Percentiles rank a stretch among this genome's conserved stretches.
Evolutionary conservation across 441 rosid genomes (phyloP).

Genomic region (Melastoma candidum): DNA sequence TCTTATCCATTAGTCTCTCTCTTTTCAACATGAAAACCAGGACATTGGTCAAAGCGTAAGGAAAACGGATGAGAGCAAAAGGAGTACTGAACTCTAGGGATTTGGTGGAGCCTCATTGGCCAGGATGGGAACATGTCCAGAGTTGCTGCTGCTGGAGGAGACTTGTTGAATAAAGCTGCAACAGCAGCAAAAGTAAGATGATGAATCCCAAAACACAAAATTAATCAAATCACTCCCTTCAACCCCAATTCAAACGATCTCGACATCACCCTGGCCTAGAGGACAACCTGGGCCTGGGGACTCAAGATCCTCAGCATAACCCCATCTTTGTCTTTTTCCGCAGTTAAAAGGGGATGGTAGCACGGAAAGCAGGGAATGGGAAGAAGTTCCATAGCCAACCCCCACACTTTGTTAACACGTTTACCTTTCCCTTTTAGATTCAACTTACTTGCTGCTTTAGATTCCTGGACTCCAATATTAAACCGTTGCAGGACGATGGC

Average conservation of each 20-base stretch:
- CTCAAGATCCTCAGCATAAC: too few relatives aligned
- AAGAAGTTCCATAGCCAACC: slow-evolving; percentile 17
- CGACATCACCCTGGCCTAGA: too few relatives aligned
- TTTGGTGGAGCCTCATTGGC: slow-evolving; percentile 97
- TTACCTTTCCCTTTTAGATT: too few relatives aligned
- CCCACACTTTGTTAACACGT: too few relatives aligned
- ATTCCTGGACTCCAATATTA: slow-evolving; percentile 44
- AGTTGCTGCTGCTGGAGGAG: slow-evolving; percentile 36
- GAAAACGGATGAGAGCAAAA: background rate
- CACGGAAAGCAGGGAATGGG: background rate
- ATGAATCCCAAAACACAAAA: slow-evolving; percentile 8
- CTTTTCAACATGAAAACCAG: too few relatives aligned
- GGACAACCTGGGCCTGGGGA: too few relatives aligned
- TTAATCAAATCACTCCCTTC: too few relatives aligned
- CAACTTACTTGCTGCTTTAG: slow-evolving; percentile 39
- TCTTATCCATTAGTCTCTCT: too few relatives aligned
- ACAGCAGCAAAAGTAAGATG: slow-evolving; percentile 29
- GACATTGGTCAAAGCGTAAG: background rate
- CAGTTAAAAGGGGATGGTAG: too few relatives aligned
- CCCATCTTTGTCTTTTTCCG: too few relatives aligned
- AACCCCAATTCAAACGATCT: too few relatives aligned
- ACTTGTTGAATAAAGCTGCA: slow-evolving; percentile 39
- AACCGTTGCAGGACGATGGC: slow-evolving; percentile 88
- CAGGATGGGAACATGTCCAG: slow-evolving; percentile 83
- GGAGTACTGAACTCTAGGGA: slow-evolving; percentile 58